Percentiles rank a stretch among this genome's conserved stretches.
Conservation (phyloP, 2,329 filamentous ascomycete genomes). For the Dothideomycetes sp. region DNA sequence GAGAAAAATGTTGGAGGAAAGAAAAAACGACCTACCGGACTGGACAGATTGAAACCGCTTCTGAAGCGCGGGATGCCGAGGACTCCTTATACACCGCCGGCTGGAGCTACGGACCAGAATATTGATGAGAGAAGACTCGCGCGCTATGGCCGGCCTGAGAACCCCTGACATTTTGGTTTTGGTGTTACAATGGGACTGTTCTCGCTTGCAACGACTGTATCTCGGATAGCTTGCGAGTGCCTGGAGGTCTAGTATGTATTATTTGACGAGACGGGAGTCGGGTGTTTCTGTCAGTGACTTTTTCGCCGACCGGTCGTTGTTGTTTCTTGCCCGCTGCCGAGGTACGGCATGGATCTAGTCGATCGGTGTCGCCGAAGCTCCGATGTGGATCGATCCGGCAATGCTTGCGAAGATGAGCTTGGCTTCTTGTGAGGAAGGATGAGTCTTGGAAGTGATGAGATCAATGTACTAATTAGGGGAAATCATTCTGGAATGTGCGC, state of each 20-base stretch:
- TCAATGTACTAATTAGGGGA: no score
- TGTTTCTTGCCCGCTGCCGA: not conserved
- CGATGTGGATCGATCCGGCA: slow-evolving; percentile 2
- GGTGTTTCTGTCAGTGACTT: slow-evolving; percentile 7
- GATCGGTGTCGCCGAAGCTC: not conserved
- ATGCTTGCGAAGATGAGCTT: slow-evolving; percentile 8
- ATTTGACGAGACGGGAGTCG: not conserved
- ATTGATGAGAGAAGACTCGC: not conserved
- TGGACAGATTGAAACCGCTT: slow-evolving; percentile 8
- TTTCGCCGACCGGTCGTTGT: slow-evolving; percentile 3
- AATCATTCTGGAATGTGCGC: no score
- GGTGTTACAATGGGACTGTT: no score
- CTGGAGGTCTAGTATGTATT: slow-evolving; percentile 1
- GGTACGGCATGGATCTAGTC: no score
- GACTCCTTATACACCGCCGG: slow-evolving; percentile 11
- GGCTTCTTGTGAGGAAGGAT: no score
- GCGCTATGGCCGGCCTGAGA: slow-evolving; percentile 5
- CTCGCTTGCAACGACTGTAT: not conserved
- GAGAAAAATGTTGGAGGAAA: not conserved
- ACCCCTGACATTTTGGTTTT: slow-evolving; percentile 1
- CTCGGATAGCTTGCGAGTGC: not conserved
- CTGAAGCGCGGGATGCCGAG: slow-evolving; percentile 8
- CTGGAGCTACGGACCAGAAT: slow-evolving; percentile 1
- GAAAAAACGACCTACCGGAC: slow-evolving; percentile 1
- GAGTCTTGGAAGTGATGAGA: no score